Base-by-base conservation (phyloP, 2,329 filamentous ascomycete genomes). In the Madurella fahalii region DNA sequence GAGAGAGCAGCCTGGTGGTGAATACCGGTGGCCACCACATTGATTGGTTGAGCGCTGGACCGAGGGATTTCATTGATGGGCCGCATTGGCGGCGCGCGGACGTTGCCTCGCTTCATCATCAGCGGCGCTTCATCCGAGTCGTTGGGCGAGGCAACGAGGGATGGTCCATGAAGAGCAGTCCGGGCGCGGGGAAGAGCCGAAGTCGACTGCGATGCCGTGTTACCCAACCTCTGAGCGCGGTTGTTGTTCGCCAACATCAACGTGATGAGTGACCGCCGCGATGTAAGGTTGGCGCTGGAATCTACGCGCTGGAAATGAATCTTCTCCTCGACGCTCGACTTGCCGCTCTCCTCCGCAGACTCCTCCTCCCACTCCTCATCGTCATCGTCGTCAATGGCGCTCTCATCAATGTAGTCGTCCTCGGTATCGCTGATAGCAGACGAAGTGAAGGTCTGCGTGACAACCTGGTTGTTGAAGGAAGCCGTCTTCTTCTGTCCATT, bases 281-380 rank as follows among this genome's bases (percentile, higher is more conserved):
- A 95, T 2, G 88, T 86, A 25, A 97, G 78, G 66, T 96, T 90
- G 8, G 86, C 84, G 69, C 85, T 85, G 40, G 92, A 96, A 69
- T 96, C 90, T 47, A 97, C 91, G 9, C 94, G 87, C 70, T 92
- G 85, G 79, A 99, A 99, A 64, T 90, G 78, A 17, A 83, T 81
- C 65, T 83, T 85, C 57, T 94, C 87, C 58, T 94, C 89, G 49
- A 91, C 80, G 68, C 89, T 95, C 1, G 89, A 89, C 62, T 89
- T 87, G 54, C 86, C 88, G 67, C 88, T 94, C 63, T 95, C 89
- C 58, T 89, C 88, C 18, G 89, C 83, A 0, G 86, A 90, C 65
- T 82, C 77, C 65, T 86, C 78, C 81, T 86, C 78, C 76, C 82
- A 81, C 52, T 83, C 82, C 47, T 82, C 79, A n/a, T 84, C 83